Conservation (phyloP, 2,329 filamentous ascomycete species). For the Calonectria crousiana region DNA sequence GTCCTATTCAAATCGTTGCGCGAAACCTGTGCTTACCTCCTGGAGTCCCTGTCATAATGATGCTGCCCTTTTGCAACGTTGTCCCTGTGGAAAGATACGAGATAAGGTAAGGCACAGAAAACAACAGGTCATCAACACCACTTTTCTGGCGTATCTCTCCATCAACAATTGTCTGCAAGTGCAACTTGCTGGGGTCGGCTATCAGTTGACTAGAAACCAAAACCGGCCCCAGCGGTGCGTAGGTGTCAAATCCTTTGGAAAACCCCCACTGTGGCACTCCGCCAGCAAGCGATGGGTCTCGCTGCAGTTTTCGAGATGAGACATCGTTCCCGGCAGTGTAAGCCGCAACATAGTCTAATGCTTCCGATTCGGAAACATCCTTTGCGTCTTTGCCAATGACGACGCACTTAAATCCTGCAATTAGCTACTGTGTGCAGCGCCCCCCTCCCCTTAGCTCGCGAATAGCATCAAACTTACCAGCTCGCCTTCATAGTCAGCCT, state of each 20-base stretch:
- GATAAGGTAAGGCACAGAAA: slow-evolving; percentile 54
- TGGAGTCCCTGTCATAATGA: slow-evolving; percentile 62
- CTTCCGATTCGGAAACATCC: slow-evolving; percentile 58
- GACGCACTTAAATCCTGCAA: slow-evolving; percentile 35
- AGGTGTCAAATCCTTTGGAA: slow-evolving; percentile 69
- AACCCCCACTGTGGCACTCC: slow-evolving; percentile 69
- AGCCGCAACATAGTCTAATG: slow-evolving; percentile 62
- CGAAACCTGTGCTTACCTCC: slow-evolving; percentile 44
- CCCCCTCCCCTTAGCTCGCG: no score
- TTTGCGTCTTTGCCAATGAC: slow-evolving; percentile 64
- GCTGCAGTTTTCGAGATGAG: slow-evolving; percentile 64
- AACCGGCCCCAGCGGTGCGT: slow-evolving; percentile 63
- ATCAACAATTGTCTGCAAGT: slow-evolving; percentile 60
- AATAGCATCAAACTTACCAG: slow-evolving; percentile 34
- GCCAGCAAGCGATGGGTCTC: slow-evolving; percentile 61
- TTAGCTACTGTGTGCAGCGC: neutral
- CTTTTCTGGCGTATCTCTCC: slow-evolving; percentile 60
- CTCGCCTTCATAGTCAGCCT: slow-evolving; percentile 64
- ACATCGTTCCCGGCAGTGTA: slow-evolving; percentile 69
- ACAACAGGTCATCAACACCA: slow-evolving; percentile 56
- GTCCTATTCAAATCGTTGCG: neutral
- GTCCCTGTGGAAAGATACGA: slow-evolving; percentile 56
- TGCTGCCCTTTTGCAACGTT: slow-evolving; percentile 55
- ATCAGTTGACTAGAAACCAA: slow-evolving; percentile 59
- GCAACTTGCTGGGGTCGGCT: slow-evolving; percentile 55